Evolutionary conservation across 805 yeast species (phyloP).

Genomic region (Komagataella pastoris): DNA sequence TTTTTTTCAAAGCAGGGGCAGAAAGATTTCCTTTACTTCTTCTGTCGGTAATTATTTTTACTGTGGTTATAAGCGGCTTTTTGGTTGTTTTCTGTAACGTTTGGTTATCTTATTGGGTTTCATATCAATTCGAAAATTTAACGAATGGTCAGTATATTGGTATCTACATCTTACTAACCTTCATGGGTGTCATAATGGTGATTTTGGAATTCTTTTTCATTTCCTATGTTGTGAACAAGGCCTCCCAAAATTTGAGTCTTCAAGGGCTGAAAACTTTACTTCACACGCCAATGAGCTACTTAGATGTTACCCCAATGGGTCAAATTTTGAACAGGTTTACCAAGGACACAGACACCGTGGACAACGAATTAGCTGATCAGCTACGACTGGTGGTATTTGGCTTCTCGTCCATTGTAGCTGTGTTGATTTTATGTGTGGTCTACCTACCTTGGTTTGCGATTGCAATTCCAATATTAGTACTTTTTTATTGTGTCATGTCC

Average conservation of each 20-base stretch:
- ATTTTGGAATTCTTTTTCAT: conserved; percentile 28
- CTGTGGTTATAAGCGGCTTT: conserved; percentile 27
- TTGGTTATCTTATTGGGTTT: conserved; percentile 79
- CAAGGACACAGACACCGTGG: conserved; percentile 74
- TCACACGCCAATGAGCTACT: conserved; percentile 70
- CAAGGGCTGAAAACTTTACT: conserved; percentile 46
- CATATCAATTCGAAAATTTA: conserved; percentile 28
- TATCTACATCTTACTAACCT: conserved; percentile 46
- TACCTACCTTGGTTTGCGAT: conserved; percentile 43
- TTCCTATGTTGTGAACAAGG: conserved; percentile 35
- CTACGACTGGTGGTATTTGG: conserved; percentile 46
- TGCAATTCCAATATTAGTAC: conserved; percentile 36
- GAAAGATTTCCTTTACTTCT: conserved; percentile 8
- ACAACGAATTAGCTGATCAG: conserved; percentile 68
- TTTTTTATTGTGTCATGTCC: conserved; percentile 23
- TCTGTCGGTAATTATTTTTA: conserved; percentile 3
- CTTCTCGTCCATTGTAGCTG: conserved; percentile 20
- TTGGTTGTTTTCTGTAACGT: conserved; percentile 46
- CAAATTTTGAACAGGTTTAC: conserved; percentile 77
- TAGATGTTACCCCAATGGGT: conserved; percentile 84
- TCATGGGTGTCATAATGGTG: conserved; percentile 32
- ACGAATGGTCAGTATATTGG: conserved; percentile 55
- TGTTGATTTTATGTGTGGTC: conserved; percentile 25
- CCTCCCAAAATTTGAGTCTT: conserved; percentile 45
- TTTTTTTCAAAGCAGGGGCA: conserved; percentile 11